Conservation (phyloP, 2,329 filamentous ascomycete genomes). For the Fusarium domesticum region DNA sequence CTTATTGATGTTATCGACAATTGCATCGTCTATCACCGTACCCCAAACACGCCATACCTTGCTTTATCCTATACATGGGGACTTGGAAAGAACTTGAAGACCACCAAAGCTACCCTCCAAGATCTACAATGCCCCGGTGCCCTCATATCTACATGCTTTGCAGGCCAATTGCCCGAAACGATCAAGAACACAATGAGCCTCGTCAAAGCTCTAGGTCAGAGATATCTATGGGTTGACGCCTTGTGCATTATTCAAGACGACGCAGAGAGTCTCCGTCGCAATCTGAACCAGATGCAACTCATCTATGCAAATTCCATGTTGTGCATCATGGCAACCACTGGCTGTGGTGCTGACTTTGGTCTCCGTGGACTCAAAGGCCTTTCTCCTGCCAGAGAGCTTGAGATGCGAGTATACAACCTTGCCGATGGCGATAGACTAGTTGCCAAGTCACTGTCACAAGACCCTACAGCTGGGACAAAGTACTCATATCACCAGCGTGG, state of each 20-base stretch:
- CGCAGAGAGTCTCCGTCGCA: conserved; percentile 2
- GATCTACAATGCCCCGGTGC: conserved; percentile 3
- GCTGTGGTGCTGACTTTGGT: conserved; percentile 10
- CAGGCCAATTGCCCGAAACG: conserved; percentile 6
- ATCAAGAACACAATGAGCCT: conserved; percentile 10
- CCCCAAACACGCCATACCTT: conserved; percentile 2
- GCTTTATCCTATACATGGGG: conserved; percentile 14
- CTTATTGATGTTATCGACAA: conserved; percentile 9
- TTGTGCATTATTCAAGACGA: conserved; percentile 12
- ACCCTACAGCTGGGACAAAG: conserved; percentile 5
- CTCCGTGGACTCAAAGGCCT: conserved; percentile 5
- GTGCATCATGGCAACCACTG: conserved; percentile 8
- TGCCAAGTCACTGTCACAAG: not conserved
- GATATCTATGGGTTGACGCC: conserved; percentile 13
- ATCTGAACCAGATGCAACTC: conserved; percentile 14
- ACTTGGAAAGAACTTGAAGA: conserved; percentile 7
- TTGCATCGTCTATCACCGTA: conserved; percentile 6
- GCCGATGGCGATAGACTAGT: conserved; percentile 5
- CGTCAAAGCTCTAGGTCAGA: conserved; percentile 3
- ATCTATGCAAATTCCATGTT: conserved; percentile 11
- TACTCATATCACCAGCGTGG: conserved; percentile 11
- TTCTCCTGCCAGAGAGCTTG: conserved; percentile 5
- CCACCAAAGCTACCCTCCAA: conserved; percentile 1
- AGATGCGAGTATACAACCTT: conserved; percentile 6
- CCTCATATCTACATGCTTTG: conserved; percentile 1